Base-by-base conservation (phyloP, 2,329 filamentous ascomycete species). In the Pyrenophora teres region DNA sequence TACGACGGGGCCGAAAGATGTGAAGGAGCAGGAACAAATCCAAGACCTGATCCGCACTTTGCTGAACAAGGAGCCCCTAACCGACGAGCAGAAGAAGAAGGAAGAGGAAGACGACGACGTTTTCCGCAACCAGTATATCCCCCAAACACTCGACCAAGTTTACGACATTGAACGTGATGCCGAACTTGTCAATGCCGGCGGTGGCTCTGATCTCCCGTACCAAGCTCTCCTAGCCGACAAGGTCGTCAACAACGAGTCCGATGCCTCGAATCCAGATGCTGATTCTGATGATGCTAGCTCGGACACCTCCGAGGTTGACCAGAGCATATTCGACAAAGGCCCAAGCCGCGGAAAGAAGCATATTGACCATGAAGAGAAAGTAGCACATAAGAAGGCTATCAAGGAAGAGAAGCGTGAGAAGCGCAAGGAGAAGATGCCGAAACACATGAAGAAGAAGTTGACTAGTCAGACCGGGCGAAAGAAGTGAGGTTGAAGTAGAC, bases 341-440 rank as follows among this genome's bases (percentile, higher is more conserved):
- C 62, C 64, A 3, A 56, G 65, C 27, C 48, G 71, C 10, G 72
- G 71, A 3, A 74, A 72, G 54, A 67, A 88, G 56, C 93, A 95
- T 66, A 87, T 94, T 71, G 91, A 97, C 65, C 97, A 97, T 76
- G 91, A 96, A 10, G 85, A 84, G 52, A 97, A 97, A 74, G 88
- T 87, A 61, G 85, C 85, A 60, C 94, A 97, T 74, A 99, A 99
- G 74, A 84, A 85, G 71, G 87, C 88, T 1, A 88, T 97, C 62
- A 99, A 97, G 77, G 93, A 97, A 68, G 93, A 92, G 67, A 97
- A 96, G 78, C 86, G 91, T 31, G 92, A 97, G 74, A 92, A 95
- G 79, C 81, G 94, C 54, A 90, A 93, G 74, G 89, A 90, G 3
- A 99, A 99, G 80, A 96, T 99, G 77, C 93, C 94, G 0, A 99